Base-by-base conservation (phyloP, 352 stramenopile genomes). In the Thalassiosira livingstoniorum region DNA sequence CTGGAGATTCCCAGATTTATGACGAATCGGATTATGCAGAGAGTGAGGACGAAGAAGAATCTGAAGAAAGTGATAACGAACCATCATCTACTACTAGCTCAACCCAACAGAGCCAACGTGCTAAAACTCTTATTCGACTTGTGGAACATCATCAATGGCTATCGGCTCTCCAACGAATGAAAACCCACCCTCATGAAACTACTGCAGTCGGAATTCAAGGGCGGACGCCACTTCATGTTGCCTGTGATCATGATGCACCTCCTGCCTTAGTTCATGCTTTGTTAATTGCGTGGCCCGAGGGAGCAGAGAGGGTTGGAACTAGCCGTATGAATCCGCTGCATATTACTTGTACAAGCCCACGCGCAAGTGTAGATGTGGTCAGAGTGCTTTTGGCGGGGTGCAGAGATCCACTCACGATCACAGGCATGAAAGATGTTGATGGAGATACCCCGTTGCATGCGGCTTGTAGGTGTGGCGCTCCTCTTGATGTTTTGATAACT, bases 241-340 rank as follows among this genome's bases (percentile, higher is more conserved):
- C 87, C 13, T 90, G 83, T 63, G 87, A 92, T 83, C 83, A 92
- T 62, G 87, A 92, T 71, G 87, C 83, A 35, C 87, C 87, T 4
- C 73, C 87, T 1, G 45, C 47, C n/a, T 68, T 92, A 5, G 67
- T 92, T n/a, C 63, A 87, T 37, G 76, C 84, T 15, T 62, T 92
- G 4, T 61, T 92, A 23, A 75, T 61, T 27, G 87, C 81, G 0
- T 87, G 83, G 68, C 87, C 87, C 3, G 83, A 89, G 58, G 87
- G 80, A n/a, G 78, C 83, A 0, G 67, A 78, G 5, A 73, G 78
- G 55, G 81, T 90, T 0, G 87, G 87, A 15, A 92, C 80, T 32
- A 89, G 80, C 57, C 80, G 89, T 43, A 92, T 92, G 87, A 92
- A 88, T 42, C 83, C 87, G 29, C 58, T 92, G 4, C 87, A 92